Conservation (phyloP, 768 basidiomycete species). For the Mrakia blollopis region DNA sequence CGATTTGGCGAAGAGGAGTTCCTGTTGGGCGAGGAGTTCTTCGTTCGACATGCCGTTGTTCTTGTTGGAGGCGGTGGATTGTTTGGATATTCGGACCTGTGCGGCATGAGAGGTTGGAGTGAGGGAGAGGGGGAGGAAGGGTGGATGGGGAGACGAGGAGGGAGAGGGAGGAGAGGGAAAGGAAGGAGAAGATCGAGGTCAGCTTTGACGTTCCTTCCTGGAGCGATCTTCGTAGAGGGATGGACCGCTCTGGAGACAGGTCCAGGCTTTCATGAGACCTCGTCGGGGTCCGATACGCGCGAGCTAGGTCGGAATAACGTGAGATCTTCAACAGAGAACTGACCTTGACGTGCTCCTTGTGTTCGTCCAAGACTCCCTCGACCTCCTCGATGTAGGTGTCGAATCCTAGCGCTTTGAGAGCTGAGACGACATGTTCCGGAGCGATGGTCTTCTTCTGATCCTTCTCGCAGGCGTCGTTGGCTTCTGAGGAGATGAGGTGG, state of each 20-base stretch:
- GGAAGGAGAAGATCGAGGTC: not conserved
- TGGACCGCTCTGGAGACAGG: too few relatives aligned
- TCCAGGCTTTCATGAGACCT: not conserved
- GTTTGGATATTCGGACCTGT: conserved; percentile 87
- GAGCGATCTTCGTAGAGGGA: conserved; percentile 3
- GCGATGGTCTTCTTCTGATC: conserved; percentile 99
- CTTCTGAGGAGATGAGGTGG: conserved; percentile 91
- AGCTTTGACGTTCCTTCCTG: not conserved
- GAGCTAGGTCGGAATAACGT: too few relatives aligned
- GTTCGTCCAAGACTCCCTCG: conserved; percentile 87
- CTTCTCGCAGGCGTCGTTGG: conserved; percentile 96
- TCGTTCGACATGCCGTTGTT: conserved; percentile 85
- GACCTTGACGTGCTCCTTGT: conserved; percentile 93
- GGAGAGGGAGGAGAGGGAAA: not conserved
- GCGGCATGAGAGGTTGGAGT: conserved; percentile 19
- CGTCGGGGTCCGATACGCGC: too few relatives aligned
- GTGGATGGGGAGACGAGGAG: conserved; percentile 24
- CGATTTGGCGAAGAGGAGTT: conserved; percentile 86
- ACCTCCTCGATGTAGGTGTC: conserved; percentile 85
- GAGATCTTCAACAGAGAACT: too few relatives aligned
- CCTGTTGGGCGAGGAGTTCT: conserved; percentile 80
- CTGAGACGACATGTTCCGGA: conserved; percentile 90
- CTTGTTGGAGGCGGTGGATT: conserved; percentile 65
- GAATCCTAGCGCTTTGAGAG: conserved; percentile 90
- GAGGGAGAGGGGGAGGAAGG: conserved; percentile 19